A percentile compares a stretch with the other conserved stretches of the same genome.
phyloP scores from a whole-genome alignment of 495 filamentous ascomycete species.

The Aspergillus biplanus region DNA sequence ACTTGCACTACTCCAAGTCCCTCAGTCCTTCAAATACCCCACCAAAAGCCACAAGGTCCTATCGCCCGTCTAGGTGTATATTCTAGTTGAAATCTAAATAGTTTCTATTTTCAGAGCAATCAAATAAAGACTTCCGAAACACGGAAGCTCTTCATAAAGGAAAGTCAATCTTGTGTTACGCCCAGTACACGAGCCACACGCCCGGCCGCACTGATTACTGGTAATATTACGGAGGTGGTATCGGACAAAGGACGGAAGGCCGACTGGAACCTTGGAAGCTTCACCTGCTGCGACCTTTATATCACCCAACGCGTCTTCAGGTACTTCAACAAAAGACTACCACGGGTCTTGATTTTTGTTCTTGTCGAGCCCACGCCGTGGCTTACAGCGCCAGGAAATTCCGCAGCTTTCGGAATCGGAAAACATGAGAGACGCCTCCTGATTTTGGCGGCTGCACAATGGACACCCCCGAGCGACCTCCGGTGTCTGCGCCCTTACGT shows the following conservation, averaged over 20 bases:
- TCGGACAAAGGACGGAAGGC: conserved; percentile 6
- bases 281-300: neutral
- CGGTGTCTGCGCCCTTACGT: conserved; percentile 29
- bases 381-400: neutral
- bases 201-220: neutral
- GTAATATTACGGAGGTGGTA: conserved; percentile 33
- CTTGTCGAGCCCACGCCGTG: neutral
- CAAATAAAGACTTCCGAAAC: too few relatives aligned
- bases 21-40: too few relatives aligned
- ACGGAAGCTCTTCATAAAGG: too few relatives aligned
- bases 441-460: conserved; percentile 32
- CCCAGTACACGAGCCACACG: neutral
- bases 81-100: too few relatives aligned
- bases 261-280: conserved; percentile 6
- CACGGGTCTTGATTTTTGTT: neutral
- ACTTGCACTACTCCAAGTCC: too few relatives aligned
- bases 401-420: conserved; percentile 20
- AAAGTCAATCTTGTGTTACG: neutral
- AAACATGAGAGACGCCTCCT: conserved; percentile 23
- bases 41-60: too few relatives aligned
- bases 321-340: neutral
- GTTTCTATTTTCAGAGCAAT: too few relatives aligned
- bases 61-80: too few relatives aligned
- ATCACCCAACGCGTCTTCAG: conserved; percentile 12
- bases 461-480: conserved; percentile 35